These are phyloP conservation scores for Ascomycota sp. DNA, from an alignment of 2,329 filamentous ascomycete species.

Conservation along the genomic window DNA sequence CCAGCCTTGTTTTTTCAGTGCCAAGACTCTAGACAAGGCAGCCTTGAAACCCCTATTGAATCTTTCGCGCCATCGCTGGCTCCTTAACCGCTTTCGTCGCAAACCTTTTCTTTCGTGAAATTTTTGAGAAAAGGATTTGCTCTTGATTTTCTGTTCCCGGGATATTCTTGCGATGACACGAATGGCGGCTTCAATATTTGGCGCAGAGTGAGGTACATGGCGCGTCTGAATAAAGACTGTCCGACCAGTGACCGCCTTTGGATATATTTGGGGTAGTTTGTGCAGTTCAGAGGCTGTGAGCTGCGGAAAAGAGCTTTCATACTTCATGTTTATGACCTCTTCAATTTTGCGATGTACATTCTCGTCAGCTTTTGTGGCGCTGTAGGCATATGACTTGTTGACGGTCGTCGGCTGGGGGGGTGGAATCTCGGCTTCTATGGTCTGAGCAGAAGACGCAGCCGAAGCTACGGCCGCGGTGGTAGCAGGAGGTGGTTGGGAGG, in stretches of 20 bases:
- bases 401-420: no score
- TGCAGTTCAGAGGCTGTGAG: constrained; percentile 7
- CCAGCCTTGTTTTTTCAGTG: constrained; percentile 64
- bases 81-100: constrained; percentile 56
- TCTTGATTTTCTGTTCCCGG: constrained; percentile 33
- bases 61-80: constrained; percentile 45
- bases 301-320: neutral
- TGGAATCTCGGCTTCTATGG: no score
- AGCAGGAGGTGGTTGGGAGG: no score
- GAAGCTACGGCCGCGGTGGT: no score
- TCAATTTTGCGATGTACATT: neutral
- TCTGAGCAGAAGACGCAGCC: no score
- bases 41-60: constrained; percentile 51
- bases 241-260: constrained; percentile 15
- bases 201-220: constrained; percentile 9
- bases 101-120: constrained; percentile 58
- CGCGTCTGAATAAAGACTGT: constrained; percentile 17
- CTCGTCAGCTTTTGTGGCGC: neutral
- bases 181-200: constrained; percentile 24
- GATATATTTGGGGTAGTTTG: constrained; percentile 9
- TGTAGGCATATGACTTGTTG: neutral
- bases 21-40: constrained; percentile 41
- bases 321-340: no score
- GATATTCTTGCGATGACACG: constrained; percentile 18
- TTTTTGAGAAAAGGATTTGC: constrained; percentile 35